Conservation (phyloP, 2,329 filamentous ascomycete genomes). For the Drechslerella stenobrocha region DNA sequence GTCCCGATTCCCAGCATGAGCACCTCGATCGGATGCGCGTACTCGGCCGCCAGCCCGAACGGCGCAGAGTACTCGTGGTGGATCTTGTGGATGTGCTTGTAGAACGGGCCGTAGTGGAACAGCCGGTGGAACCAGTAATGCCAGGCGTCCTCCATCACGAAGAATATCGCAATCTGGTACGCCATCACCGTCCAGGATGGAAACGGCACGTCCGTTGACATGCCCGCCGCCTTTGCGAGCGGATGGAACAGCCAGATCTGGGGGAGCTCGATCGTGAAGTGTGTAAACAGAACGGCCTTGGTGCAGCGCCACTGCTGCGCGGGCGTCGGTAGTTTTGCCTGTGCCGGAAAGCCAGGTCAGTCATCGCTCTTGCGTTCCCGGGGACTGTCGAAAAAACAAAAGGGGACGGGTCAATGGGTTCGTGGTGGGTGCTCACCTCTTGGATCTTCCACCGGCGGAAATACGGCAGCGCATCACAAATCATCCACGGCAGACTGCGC, state of each 20-base stretch:
- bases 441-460: conserved; percentile 97
- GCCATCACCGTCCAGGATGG: conserved; percentile 82
- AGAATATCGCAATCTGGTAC: conserved; percentile 89
- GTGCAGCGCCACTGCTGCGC: conserved; percentile 95
- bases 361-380: conserved; percentile 57
- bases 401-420: conserved; percentile 1
- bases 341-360: background rate
- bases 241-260: conserved; percentile 99
- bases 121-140: conserved; percentile 96
- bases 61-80: conserved; percentile 98
- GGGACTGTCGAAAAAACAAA: conserved; percentile 53
- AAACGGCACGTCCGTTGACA: conserved; percentile 86
- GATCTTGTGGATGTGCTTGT: conserved; percentile 97
- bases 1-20: conserved; percentile 90
- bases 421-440: conserved; percentile 62
- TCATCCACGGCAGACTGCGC: conserved; percentile 83
- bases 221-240: conserved; percentile 86
- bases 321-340: conserved; percentile 79
- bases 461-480: conserved; percentile 82
- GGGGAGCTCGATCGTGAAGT: conserved; percentile 96
- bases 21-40: conserved; percentile 94
- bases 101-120: conserved; percentile 91
- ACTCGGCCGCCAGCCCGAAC: conserved; percentile 94
- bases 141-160: conserved; percentile 94
- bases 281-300: conserved; percentile 84